Evolutionary conservation across 805 yeast species (phyloP).

Genomic region (Candida taoyuanica): DNA sequence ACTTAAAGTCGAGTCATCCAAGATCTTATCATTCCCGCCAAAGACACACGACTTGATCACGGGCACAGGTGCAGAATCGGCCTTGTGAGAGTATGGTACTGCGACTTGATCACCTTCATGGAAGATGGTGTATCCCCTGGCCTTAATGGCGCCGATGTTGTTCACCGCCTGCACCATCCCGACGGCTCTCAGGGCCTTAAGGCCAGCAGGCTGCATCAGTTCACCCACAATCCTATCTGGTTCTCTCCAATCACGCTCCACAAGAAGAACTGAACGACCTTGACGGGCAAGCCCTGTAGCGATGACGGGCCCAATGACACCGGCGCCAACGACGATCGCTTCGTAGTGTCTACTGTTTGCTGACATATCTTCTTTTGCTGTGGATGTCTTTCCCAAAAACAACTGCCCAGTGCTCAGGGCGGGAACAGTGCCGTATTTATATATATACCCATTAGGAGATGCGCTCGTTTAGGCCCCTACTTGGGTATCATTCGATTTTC

Average conservation of each 20-base stretch:
- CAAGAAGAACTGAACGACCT: slow-evolving; percentile 69
- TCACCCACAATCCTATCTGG: slow-evolving; percentile 98
- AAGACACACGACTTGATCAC: slow-evolving; percentile 53
- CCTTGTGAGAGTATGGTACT: slow-evolving; percentile 70
- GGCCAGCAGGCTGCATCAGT: slow-evolving; percentile 94
- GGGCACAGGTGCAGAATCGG: slow-evolving; percentile 38
- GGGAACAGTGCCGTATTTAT: too few species aligned
- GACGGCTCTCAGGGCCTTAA: slow-evolving; percentile 71
- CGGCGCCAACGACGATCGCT: slow-evolving; percentile 95
- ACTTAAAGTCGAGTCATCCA: slow-evolving; percentile 47
- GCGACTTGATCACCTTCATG: slow-evolving; percentile 52
- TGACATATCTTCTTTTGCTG: neutral
- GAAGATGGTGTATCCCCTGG: slow-evolving; percentile 76
- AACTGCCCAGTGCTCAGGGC: too few species aligned
- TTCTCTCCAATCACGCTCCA: slow-evolving; percentile 85
- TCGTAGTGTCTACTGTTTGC: slow-evolving; percentile 43
- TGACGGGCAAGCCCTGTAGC: slow-evolving; percentile 89
- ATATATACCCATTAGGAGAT: too few species aligned
- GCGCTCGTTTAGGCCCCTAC: too few species aligned
- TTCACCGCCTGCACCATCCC: slow-evolving; percentile 79
- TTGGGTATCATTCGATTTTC: too few species aligned
- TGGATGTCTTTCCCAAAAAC: too few species aligned
- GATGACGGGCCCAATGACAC: slow-evolving; percentile 91
- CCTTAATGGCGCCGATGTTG: slow-evolving; percentile 71
- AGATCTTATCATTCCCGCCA: slow-evolving; percentile 52